A percentile compares a stretch with the other conserved stretches of the same genome.
phyloP scores from a whole-genome alignment of 371 early-diverging fungal genomes.

The Zychaea mexicana region DNA sequence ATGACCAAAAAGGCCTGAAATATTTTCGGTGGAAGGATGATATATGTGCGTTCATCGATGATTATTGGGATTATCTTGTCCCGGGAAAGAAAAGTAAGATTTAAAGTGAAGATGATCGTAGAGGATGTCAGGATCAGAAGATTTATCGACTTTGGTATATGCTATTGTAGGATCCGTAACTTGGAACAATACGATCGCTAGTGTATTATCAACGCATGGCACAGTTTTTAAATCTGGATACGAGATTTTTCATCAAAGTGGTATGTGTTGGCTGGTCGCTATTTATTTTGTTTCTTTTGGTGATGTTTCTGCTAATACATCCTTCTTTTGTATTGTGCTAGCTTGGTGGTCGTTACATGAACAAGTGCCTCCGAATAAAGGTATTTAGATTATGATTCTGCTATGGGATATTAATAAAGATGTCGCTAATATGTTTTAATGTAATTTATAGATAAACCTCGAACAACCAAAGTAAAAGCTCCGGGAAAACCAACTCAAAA shows the following conservation, averaged over 20 bases:
- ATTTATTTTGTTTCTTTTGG: too few species aligned
- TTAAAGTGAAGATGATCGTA: too few species aligned
- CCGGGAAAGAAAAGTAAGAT: slow-evolving; percentile 67
- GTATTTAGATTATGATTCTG: slow-evolving; percentile 14
- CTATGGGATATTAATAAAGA: too few species aligned
- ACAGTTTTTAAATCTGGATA: slow-evolving; percentile 78
- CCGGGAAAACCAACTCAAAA: slow-evolving; percentile 2
- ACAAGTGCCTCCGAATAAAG: slow-evolving; percentile 51
- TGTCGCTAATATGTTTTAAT: neutral
- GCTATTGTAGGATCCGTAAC: slow-evolving; percentile 54
- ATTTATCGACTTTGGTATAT: neutral
- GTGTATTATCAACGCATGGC: slow-evolving; percentile 78
- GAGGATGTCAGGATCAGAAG: too few species aligned
- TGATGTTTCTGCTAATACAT: too few species aligned
- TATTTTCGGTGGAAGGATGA: slow-evolving; percentile 85
- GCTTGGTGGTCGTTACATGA: slow-evolving; percentile 67
- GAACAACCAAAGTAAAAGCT: slow-evolving; percentile 21
- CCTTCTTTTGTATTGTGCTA: too few species aligned
- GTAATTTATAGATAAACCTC: neutral
- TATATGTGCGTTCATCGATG: slow-evolving; percentile 78
- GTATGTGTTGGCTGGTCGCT: slow-evolving; percentile 22
- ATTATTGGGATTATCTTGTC: slow-evolving; percentile 74
- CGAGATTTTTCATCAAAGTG: slow-evolving; percentile 58
- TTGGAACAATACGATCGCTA: slow-evolving; percentile 82
- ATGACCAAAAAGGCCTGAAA: slow-evolving; percentile 58